Conservation (phyloP, 306 rosid genomes). For the Purshia tridentata region DNA sequence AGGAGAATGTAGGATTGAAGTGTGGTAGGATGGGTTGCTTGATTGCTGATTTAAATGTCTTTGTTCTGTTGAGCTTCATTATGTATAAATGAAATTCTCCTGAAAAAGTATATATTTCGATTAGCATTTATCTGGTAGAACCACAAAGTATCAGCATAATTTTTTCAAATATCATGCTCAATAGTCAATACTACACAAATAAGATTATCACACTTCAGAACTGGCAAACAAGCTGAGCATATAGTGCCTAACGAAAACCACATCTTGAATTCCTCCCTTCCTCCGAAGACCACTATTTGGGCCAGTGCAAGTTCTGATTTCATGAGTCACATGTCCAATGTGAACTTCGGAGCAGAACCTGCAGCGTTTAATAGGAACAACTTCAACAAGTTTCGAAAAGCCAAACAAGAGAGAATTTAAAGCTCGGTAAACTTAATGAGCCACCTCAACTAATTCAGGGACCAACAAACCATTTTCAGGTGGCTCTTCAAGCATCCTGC, state of each 20-base stretch:
- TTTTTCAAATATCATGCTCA: too few relatives aligned
- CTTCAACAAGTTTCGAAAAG: conserved; percentile 44
- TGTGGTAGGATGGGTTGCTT: background rate
- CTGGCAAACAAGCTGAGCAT: too few relatives aligned
- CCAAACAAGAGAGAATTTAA: conserved; percentile 46
- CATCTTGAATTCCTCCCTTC: conserved; percentile 63
- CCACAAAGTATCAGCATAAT: too few relatives aligned
- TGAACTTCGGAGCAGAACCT: conserved; percentile 73
- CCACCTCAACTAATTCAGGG: conserved; percentile 65
- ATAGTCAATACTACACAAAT: too few relatives aligned
- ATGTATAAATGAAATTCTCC: background rate
- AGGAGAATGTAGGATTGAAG: background rate
- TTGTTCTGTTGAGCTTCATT: background rate
- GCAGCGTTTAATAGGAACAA: conserved; percentile 61
- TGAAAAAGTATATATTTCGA: background rate
- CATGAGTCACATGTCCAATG: conserved; percentile 73
- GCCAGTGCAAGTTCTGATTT: conserved; percentile 71
- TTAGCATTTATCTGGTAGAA: too few relatives aligned
- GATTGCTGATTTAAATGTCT: background rate
- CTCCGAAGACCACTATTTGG: conserved; percentile 57
- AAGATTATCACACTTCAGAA: too few relatives aligned
- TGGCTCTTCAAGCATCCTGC: conserved; percentile 55
- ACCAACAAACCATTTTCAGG: conserved; percentile 77
- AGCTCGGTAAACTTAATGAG: conserved; percentile 63
- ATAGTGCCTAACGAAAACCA: conserved; percentile 26